Percentiles rank a stretch among this genome's conserved stretches.
Conservation (phyloP, 495 filamentous ascomycete species). For the Penicillium daleae region DNA sequence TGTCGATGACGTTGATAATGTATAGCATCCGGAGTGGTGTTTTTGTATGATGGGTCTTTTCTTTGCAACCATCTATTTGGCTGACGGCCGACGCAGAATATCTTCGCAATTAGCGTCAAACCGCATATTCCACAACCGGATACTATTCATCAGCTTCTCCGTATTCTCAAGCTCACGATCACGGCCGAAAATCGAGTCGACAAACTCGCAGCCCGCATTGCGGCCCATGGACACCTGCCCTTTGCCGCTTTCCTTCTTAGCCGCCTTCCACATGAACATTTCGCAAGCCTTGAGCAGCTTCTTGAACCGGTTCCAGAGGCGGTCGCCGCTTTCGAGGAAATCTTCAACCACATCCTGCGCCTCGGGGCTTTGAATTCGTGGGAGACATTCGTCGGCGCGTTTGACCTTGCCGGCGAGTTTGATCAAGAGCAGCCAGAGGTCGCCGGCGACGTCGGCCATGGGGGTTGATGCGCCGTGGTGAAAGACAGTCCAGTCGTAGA, state of each 20-base stretch:
- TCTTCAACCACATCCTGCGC: conserved; percentile 84
- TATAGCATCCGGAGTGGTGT: conserved; percentile 12
- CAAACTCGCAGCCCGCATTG: conserved; percentile 93
- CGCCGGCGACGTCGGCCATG: conserved; percentile 90
- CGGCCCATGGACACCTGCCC: conserved; percentile 77
- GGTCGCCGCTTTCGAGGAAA: conserved; percentile 89
- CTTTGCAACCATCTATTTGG: conserved; percentile 23
- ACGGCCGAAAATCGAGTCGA: conserved; percentile 93
- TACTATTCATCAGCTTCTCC: conserved; percentile 91
- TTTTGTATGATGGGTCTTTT: not conserved
- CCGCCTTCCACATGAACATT: conserved; percentile 86
- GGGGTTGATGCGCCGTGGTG: conserved; percentile 83
- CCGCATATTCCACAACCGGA: conserved; percentile 91
- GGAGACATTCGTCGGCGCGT: conserved; percentile 81
- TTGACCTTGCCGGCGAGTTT: conserved; percentile 96
- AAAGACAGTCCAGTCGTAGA: conserved; percentile 99
- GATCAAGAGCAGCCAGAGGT: conserved; percentile 93
- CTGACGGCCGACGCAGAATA: conserved; percentile 63
- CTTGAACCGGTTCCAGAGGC: conserved; percentile 84
- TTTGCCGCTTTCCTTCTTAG: conserved; percentile 65
- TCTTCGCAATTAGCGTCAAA: conserved; percentile 97
- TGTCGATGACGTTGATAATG: not conserved
- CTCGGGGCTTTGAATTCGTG: conserved; percentile 69
- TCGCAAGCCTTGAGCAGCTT: conserved; percentile 88
- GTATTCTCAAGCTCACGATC: conserved; percentile 91